Base-by-base conservation (phyloP, 225 moss, liverwort and hornwort genomes). In the Bryum argenteum region DNA sequence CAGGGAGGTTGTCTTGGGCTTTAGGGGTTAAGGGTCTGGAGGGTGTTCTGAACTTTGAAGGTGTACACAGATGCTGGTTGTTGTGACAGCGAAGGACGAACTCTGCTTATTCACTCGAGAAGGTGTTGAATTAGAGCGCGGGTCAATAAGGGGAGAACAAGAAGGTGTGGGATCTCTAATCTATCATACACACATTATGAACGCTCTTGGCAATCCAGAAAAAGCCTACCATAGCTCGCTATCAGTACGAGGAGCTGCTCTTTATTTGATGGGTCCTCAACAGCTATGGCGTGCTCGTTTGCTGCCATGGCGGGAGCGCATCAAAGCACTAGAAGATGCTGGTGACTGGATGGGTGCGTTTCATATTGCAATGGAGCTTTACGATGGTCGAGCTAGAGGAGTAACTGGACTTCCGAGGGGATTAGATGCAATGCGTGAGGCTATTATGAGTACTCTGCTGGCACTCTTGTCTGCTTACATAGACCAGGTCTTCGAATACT, bases 331-430 rank as follows among this genome's bases (percentile, higher is more conserved):
- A 66, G 89, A 99, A 80, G 94, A 99, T 87, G 98, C 98, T 73
- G 98, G 98, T 61, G 98, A 99, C 75, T 94, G 94, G 92, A 91
- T 94, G 94, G 94, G 98, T 21, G 98, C 94, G 44, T 99, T 99
- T 82, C 92, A 93, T 59, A 94, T 99, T 70, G 98, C 94, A 50
- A 92, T 99, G 94, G 98, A 99, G 81, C 90, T 99, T 42, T 99
- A 94, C 67, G 98, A 99, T 78, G 98, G 98, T 57, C 86, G 89
- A 74, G 92, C 94, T 26, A 86, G 89, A 82, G 98, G 98, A 66
- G 98, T 99, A 54, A 99, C 98, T 67, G 98, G 98, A 37, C 91
- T 99, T 54, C 98, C 98, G 37, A 94, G 88, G 80, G 94, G 98
- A 51, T 88, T 99, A 71, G 98, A 94, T 63, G 94, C 94, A 70